Base-by-base conservation (phyloP, 75 land plant genomes). In the Pinus albicaulis region DNA sequence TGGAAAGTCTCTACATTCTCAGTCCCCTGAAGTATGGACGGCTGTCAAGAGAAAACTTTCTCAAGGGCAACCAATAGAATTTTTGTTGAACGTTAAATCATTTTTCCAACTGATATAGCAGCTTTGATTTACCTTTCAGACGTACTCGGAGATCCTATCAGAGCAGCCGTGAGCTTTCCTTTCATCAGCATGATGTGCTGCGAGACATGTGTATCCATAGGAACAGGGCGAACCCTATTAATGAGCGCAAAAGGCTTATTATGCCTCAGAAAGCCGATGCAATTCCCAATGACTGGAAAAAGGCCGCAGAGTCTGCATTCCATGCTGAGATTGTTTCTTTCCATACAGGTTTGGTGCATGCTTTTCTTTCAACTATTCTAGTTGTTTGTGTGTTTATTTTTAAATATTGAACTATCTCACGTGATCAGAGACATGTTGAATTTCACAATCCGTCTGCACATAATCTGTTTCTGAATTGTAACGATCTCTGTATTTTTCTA, bases 181-280 rank as follows among this genome's bases (percentile, higher is more conserved):
- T 86, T 25, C 77, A 74, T 63, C 92, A 90, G 59, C 92, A 88
- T 74, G 90, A 90, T 82, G 77, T 88, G 0, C 65, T 90, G 66
- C 79, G 90, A 76, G 92, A 90, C 76, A 80, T 88, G 64, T 90
- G 88, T 70, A 74, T 90, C 61, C 60, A 86, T 56, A 1, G 78
- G 56, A 78, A 68, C 72, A 83, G 68, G 26, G 48, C 24, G 0
- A 81, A 73, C 6, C 4, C 24, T 1, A 17, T 80, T 31, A 83
- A 79, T 31, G 61, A 71, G 8, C 63, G 84, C 13, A 81, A 44
- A 72, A 77, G 92, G 59, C 66, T 90, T 59, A 48, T 88, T 15
- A 90, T 90, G 92, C 68, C 90, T 8, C 79, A 70, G 55, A 88
- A 73, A 71, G 88, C 85, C 28, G 25, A 60, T 7, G 48, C 34